Base-by-base conservation (phyloP, 1,139 yeast genomes). In the Suhomyces anneliseae region DNA sequence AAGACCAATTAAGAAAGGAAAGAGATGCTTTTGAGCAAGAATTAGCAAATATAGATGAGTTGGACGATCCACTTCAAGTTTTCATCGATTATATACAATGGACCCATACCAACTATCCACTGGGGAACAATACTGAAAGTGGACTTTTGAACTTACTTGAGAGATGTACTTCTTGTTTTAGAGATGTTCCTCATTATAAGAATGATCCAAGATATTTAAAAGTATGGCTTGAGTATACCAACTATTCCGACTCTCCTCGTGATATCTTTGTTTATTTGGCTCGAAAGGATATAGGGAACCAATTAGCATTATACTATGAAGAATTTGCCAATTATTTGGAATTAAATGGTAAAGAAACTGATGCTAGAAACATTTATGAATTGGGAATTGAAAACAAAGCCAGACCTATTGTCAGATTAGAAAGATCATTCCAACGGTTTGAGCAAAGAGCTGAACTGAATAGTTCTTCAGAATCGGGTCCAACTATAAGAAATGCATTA, bases 61-160 rank as follows among this genome's bases (percentile, higher is more conserved):
- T 82, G 37, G 97, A 90, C 65, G 97, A 92, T 59, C 97, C 97
- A 0, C 65, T 90, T 29, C 88, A 86, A 49, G 79, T 82, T 1
- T 90, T 78, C 64, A 58, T 89, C 24, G 85, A 84, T 19, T 90
- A 89, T 55, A 74, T 92, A 12, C 65, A 72, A 12, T 92, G 97
- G 96, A 81, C 82, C 7, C 82, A 79, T 46, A 75, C 76, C 39
- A 78, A 75, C 37, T 87, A 68, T 55, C 92, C 95, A 0, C 83
- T 83, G 39, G 96, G 95, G 0, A 72, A 78, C 24, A 78, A 79
- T 8, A 71, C 76, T 4, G 87, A 84, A 37, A 85, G 90, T 54
- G 92, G 90, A 0, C 70, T 90, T 44, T 68, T 90, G 15, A 73
- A 69, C 24, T 64, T 88, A 6, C 70, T 90, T 27, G 97, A 90